Base-by-base conservation (phyloP, 352 stramenopile species). In the Phytophthora podocarpi region DNA sequence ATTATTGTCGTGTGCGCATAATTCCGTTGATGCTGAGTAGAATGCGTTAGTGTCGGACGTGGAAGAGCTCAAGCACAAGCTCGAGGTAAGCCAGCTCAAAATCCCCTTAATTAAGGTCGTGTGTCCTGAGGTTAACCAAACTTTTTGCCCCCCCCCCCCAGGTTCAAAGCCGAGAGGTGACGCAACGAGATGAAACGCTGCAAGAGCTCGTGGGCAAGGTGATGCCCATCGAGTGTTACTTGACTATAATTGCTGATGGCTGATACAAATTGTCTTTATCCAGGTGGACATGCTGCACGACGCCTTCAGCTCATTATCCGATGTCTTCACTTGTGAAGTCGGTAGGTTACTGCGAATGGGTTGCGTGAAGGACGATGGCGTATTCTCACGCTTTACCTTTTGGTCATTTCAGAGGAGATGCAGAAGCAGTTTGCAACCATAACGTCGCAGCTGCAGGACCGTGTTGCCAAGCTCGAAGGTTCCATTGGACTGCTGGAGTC, bases 281-380 rank as follows among this genome's bases (percentile, higher is more conserved):
- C n/a, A 88, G 79, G 72, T 89, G 4, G 58, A 67, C 9, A 70
- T 70, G 30, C 55, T 88, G 2, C 67, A 86, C 21, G 60, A 85
- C 2, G 76, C 80, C 1, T 90, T 90, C 54, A 68, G 74, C 11
- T 85, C 77, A 16, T 49, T 87, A 5, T 87, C 76, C 2, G 79
- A 89, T 21, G 79, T 84, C 1, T 75, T 81, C 46, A 85, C 77
- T 2, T 78, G 73, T 48, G 77, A 85, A 52, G 59, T 80, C 9
- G 74, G 74, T 84, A 39, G 4, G 60, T 57, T n/a, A 3, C 15
- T 36, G 1, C 9, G 9, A 31, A 18, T 23, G 30, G 5, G 8
- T 20, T 47, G 32, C 15, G 10, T n/a, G n/a, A n/a, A n/a, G n/a
- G n/a, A n/a, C n/a, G n/a, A n/a, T n/a, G n/a, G n/a, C n/a, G n/a